Base-by-base conservation (phyloP, 2,329 filamentous ascomycete genomes). In the Dactylellina cionopaga region DNA sequence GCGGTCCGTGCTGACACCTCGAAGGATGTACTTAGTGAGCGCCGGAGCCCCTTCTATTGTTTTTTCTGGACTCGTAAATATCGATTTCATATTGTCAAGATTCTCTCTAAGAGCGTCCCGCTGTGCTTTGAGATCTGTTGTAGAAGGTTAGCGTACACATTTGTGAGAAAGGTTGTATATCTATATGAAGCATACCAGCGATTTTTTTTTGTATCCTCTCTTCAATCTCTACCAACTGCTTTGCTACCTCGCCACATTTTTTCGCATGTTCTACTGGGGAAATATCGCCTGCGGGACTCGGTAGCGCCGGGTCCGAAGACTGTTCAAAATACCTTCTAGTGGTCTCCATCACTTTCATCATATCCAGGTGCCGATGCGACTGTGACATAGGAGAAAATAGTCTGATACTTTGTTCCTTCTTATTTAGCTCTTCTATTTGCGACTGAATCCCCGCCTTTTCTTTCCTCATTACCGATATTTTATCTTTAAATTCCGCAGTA, bases 151-250 rank as follows among this genome's bases (percentile, higher is more conserved):
- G 10, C 25, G n/a, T 35, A 24, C n/a, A n/a, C n/a, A n/a, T n/a
- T n/a, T n/a, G n/a, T n/a, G n/a, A n/a, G n/a, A n/a, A n/a, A n/a
- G 25, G n/a, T 49, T 9, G 9, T 51, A 2, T 24, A 5, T 29
- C 33, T 19, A 29, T 10, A 33, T 29, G 24, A 41, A 17, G 11
- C 64, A 54, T 76, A 76, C 76, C 75, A 35, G 52, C 17, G 11
- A 77, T 46, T 35, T 75, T 76, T 44, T 73, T 65, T 54, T 76
- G 73, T 63, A 77, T 63, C 46, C 76, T 71, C 5, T 52, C 62
- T 29, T 76, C 70, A 37, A 77, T 74, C 13, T 58, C 56, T 47
- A 69, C 74, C 31, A 77, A 63, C 25, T 74, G 64, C 29, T 65
- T 72, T 17, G 55, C 59, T 4, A 70, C 69, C 25, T 76, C 76